phyloP scores from a whole-genome alignment of 352 stramenopile genomes.

The Phytophthora fragariaefolia region DNA sequence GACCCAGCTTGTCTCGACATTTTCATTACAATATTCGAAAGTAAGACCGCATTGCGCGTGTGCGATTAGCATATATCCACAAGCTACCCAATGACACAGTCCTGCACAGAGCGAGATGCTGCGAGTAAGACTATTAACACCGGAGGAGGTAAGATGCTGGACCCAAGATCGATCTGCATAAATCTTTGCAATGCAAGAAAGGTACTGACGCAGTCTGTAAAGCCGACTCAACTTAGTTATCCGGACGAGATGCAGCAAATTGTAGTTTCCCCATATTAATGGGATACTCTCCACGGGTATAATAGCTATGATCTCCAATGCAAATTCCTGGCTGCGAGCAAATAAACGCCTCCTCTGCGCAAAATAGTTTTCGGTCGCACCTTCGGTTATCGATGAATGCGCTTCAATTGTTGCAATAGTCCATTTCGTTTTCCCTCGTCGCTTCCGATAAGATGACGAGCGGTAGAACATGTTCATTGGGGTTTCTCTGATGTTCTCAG shows the following conservation, averaged over 20 bases:
- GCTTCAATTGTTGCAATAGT: conserved; percentile 51
- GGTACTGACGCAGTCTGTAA: conserved; percentile 45
- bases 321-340: conserved; percentile 33
- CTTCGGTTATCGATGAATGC: conserved; percentile 9
- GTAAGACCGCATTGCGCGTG: conserved; percentile 57
- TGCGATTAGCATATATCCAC: conserved; percentile 72
- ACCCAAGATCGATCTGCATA: conserved; percentile 50
- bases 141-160: conserved; percentile 59
- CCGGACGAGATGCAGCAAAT: conserved; percentile 62
- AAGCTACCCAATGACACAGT: conserved; percentile 65
- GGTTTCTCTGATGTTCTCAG: conserved; percentile 32
- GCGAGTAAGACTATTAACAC: conserved; percentile 53
- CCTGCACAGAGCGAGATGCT: conserved; percentile 44
- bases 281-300: conserved; percentile 58
- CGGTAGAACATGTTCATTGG: conserved; percentile 16
- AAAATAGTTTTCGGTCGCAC: not conserved
- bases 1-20: conserved; percentile 64
- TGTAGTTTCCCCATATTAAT: conserved; percentile 39
- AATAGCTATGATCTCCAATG: conserved; percentile 57
- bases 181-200: conserved; percentile 52
- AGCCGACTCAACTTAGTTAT: conserved; percentile 65
- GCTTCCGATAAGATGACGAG: not conserved
- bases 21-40: conserved; percentile 44
- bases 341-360: conserved; percentile 28
- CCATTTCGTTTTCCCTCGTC: conserved; percentile 41